These are phyloP conservation scores for Pseudonitzschia delicatissima DNA, from an alignment of 108 stramenopile genomes.

Conservation along the genomic window DNA sequence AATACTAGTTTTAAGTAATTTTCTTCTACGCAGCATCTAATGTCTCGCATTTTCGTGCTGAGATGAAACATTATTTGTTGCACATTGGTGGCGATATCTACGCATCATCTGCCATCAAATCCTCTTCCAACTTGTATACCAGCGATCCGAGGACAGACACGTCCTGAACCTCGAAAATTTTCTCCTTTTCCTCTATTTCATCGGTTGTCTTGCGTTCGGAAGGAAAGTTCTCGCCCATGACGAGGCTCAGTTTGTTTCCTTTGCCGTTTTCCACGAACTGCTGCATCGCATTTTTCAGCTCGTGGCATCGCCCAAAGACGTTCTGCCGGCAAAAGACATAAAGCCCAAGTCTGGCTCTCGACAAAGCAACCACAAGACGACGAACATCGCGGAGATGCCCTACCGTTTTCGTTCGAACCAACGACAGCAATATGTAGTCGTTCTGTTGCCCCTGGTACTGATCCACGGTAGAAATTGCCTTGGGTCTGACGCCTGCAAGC, in stretches of 20 bases:
- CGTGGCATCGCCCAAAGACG: conserved; percentile 70
- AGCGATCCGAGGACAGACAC: conserved; percentile 72
- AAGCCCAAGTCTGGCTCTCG: conserved; percentile 93
- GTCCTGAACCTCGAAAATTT: conserved; percentile 64
- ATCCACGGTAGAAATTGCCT: conserved; percentile 87
- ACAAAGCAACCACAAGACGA: conserved; percentile 95
- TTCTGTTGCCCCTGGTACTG: conserved; percentile 98
- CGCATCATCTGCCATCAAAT: conserved; percentile 19
- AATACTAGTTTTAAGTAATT: background rate
- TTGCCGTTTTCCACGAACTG: conserved; percentile 43
- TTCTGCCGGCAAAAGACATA: conserved; percentile 86
- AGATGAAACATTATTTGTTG: background rate
- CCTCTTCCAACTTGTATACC: conserved; percentile 78
- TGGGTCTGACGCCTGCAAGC: conserved; percentile 65
- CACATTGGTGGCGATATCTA: background rate
- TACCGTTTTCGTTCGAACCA: conserved; percentile 90
- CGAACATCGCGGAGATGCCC: conserved; percentile 96
- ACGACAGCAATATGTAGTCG: conserved; percentile 91
- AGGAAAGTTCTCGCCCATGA: conserved; percentile 60
- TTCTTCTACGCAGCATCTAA: background rate
- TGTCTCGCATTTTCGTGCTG: too few relatives aligned
- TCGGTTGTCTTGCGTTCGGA: conserved; percentile 53
- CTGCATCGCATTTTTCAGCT: conserved; percentile 68
- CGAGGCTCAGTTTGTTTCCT: conserved; percentile 63
- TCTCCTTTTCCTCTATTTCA: conserved; percentile 39